Evolutionary conservation across 371 early-diverging fungal species (phyloP), one percentile per base, ranked within the genome.

Genomic region (Umbelopsis sp.): DNA sequence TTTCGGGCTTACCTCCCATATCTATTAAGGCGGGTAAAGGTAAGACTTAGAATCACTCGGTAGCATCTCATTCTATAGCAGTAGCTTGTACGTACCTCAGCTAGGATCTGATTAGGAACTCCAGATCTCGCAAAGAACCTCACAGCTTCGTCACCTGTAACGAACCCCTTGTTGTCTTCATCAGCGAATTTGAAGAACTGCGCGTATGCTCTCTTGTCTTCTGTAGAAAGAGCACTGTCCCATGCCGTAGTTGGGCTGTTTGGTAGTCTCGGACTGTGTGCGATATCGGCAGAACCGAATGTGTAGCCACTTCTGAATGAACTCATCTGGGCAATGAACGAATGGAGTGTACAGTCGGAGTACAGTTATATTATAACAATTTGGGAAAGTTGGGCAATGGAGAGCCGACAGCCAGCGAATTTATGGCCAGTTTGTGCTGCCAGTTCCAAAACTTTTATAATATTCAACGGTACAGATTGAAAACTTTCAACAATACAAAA

Each of bases 51-150:
- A 38, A 16, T 53, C 24, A 22, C 20, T 16, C 18, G 12, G 41
- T 45, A 64, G 25, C 65, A 50, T 16, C 4, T 48, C 44, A n/a
- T 18, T 38, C 57, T 12, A 29, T 51, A 12, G 57, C 4, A 16
- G 2, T 57, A 20, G 12, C n/a, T 14, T n/a, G 46, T n/a, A 69
- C 70, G 72, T 83, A 91, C 93, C 81, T 92, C 88, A 63, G 91
- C 89, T n/a, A 97, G 83, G 11, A 86, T 81, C 38, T 81, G 78
- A 44, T 87, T 86, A 0, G 93, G 86, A 0, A 97, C 86, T 44
- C 88, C 86, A 3, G 94, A 95, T 70, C 89, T 91, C 63, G 87
- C 87, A 80, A 96, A 89, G 74, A 96, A 95, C 4, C 86, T 88
- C 5, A 93, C 96, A 10, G 95, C 95, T 62, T 87, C 86, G 38